Conservation (phyloP, 306 rosid species). For the Carpinus fangiana region DNA sequence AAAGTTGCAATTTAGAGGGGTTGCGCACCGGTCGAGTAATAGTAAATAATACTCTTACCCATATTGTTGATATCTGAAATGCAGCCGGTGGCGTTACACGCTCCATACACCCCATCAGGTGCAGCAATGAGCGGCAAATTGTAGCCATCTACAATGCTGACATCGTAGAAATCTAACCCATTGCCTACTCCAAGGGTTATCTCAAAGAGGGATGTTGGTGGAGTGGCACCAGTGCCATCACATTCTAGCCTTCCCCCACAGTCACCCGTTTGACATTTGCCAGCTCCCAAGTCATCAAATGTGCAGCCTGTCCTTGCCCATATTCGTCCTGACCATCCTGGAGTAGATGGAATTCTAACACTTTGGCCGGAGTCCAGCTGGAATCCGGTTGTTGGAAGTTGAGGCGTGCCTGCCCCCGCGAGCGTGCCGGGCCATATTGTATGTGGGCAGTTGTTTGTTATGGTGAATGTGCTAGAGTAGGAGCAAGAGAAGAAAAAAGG, state of each 20-base stretch:
- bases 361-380: slow-evolving; percentile 52
- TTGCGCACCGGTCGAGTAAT: background rate
- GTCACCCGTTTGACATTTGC: slow-evolving; percentile 79
- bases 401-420: slow-evolving; percentile 61
- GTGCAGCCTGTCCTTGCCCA: slow-evolving; percentile 96
- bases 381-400: slow-evolving; percentile 62
- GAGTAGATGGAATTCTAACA: slow-evolving; percentile 44
- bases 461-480: slow-evolving; percentile 48
- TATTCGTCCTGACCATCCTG: slow-evolving; percentile 89
- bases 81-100: slow-evolving; percentile 86
- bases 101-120: slow-evolving; percentile 56
- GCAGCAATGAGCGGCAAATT: slow-evolving; percentile 70
- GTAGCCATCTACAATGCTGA: slow-evolving; percentile 86
- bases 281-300: slow-evolving; percentile 66
- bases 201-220: slow-evolving; percentile 84
- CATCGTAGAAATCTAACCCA: slow-evolving; percentile 69
- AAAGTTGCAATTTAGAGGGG: slow-evolving; percentile 3
- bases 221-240: slow-evolving; percentile 77
- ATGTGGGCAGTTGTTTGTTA: slow-evolving; percentile 69
- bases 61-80: slow-evolving; percentile 54
- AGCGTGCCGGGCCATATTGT: slow-evolving; percentile 92
- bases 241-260: slow-evolving; percentile 88
- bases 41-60: slow-evolving; percentile 40
- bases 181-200: slow-evolving; percentile 74
- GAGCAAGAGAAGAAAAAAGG: slow-evolving; percentile 32